These are phyloP conservation scores for Arthrobotrys sphaeroides DNA, from an alignment of 2,329 filamentous ascomycete species.

Conservation along the genomic window DNA sequence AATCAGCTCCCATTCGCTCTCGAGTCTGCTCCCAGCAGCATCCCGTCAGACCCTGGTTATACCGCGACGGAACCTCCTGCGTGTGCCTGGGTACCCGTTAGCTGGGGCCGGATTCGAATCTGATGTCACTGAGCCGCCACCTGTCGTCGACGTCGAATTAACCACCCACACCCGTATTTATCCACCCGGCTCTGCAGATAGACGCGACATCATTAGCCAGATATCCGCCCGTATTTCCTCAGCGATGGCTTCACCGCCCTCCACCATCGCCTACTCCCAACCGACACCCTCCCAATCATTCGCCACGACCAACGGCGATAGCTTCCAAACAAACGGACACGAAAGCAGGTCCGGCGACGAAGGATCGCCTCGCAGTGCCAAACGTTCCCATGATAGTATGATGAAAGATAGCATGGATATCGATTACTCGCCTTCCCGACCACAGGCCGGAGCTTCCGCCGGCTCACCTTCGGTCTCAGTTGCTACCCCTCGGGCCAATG, in stretches of 20 bases:
- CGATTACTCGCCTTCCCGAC: slow-evolving; percentile 28
- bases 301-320: slow-evolving; percentile 39
- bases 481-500: slow-evolving; percentile 31
- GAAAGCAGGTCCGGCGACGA: slow-evolving; percentile 42
- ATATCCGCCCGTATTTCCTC: slow-evolving; percentile 5
- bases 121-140: slow-evolving; percentile 38
- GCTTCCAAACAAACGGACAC: slow-evolving; percentile 41
- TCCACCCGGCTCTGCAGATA: slow-evolving; percentile 25
- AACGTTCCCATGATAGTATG: slow-evolving; percentile 51
- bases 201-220: slow-evolving; percentile 18
- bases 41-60: not conserved
- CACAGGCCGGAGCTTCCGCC: not conserved
- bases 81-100: too few species aligned
- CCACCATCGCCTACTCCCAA: slow-evolving; percentile 44
- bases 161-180: slow-evolving; percentile 23
- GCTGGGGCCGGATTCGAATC: not conserved
- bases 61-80: not conserved
- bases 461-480: slow-evolving; percentile 33
- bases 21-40: not conserved
- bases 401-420: slow-evolving; percentile 52
- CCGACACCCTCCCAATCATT: slow-evolving; percentile 44
- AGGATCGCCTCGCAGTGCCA: slow-evolving; percentile 37
- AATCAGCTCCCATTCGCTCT: not conserved
- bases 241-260: slow-evolving; percentile 47
- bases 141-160: slow-evolving; percentile 6